Evolutionary conservation across 495 filamentous ascomycete genomes (phyloP), one percentile per base, ranked within the genome.

Genomic region (Saxophila tyrrhenica): DNA sequence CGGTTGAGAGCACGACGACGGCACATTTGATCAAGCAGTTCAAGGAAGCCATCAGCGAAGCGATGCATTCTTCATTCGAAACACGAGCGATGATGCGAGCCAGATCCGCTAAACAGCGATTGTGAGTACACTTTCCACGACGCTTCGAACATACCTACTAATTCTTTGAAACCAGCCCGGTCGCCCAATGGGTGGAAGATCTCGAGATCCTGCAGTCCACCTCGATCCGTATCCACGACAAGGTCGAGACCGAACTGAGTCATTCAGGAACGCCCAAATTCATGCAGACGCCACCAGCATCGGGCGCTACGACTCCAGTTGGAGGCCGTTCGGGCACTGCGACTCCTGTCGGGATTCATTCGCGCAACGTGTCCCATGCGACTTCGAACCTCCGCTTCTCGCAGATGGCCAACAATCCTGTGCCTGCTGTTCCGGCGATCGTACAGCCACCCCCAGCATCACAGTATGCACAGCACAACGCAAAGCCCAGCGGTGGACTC

Each of bases 21-120:
- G 76, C 75, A 15, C 85, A 89, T 68, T 64, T 87, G 16, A 65
- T 87, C 41, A 79, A 80, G 38, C 85, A 89, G 64, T 87, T 88
- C 68, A 82, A 78, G 57, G 70, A 76, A 50, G 81, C 85, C 16
- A 85, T 88, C 55, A 69, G 78, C 21, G 79, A 75, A 24, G 85
- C 85, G 0, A 66, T 89, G 51, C 77, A 72, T 24, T 86, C 83
- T 1, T 79, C 80, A 51, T 61, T 56, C 7, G 72, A 78, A 25
- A 72, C 72, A 25, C 68, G 85, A 47, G 78, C 79, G 0, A 75
- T 77, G 64, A 87, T 89, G 85, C 74, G 85, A 50, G 85, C 85
- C 41, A 75, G 81, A 24, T 85, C 83, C n/a, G 83, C 82, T 1
- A 81, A 82, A 60, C 85, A 89, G 59, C 77, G 85, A 8, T 89